Evolutionary conservation across 2,329 filamentous ascomycete species (phyloP), one percentile per base, ranked within the genome.

Genomic region (Cryphonectria carpinicola): DNA sequence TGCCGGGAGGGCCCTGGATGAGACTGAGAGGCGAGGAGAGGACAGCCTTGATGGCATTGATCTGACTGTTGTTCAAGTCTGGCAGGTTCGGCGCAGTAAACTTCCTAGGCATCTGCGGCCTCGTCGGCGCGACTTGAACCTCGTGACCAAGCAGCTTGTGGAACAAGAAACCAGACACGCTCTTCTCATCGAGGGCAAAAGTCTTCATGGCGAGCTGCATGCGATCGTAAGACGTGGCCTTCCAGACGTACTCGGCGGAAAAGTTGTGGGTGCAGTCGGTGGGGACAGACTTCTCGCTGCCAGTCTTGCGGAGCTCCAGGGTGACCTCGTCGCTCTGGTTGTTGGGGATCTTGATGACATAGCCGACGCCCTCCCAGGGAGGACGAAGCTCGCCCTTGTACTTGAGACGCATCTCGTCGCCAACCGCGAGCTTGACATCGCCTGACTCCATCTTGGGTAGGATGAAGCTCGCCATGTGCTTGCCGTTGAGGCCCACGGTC

Each of bases 151-250:
- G 89, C 32, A 99, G 88, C 75, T 96, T 96, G 80, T 99, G 96
- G 84, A 98, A 99, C 74, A 99, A 97, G 82, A 98, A 99, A 52
- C 96, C 96, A 32, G 96, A 98, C 60, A 99, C 95, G 78, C 95
- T 98, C 92, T 97, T 93, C 81, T 99, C 96, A 76, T 99, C 95
- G 61, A 98, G 90, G 7, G 96, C 96, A 79, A 99, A 99, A 0
- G 94, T 98, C 86, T 98, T 98, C 95, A 99, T 98, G 68, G 96
- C 97, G 75, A 95, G 90, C 81, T 99, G 96, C 96, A 99, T 99
- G 74, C 96, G 95, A 78, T 99, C 96, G 79, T 99, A 99, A 0
- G 95, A 98, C 0, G 97, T 99, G 19, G 97, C 96, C 80, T 99
- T 99, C 96, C 96, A 99, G 69, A 99, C 96, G 78, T 99, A 99